phyloP scores from a whole-genome alignment of 2,329 filamentous ascomycete genomes.

The Cladosporium sp. region DNA sequence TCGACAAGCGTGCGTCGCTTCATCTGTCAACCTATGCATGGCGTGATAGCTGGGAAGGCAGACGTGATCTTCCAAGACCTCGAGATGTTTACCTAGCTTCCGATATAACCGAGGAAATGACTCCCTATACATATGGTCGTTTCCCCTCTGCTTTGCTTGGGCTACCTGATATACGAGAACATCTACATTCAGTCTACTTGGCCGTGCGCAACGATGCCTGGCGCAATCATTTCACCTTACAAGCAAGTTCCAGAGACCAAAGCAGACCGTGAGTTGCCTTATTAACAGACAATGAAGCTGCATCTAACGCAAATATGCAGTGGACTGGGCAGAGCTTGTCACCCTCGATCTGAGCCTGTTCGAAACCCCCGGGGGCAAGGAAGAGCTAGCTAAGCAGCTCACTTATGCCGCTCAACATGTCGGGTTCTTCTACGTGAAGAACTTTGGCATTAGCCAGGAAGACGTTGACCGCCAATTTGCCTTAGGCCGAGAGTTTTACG shows the following conservation, averaged over 20 bases:
- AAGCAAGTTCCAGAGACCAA: slow-evolving; percentile 32
- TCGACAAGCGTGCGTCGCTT: slow-evolving; percentile 2
- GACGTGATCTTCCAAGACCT: neutral
- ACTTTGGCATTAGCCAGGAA: slow-evolving; percentile 59
- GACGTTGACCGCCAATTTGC: slow-evolving; percentile 59
- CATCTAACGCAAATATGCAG: slow-evolving; percentile 1
- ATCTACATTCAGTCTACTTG: neutral
- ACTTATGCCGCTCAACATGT: slow-evolving; percentile 47
- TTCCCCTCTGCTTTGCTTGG: neutral
- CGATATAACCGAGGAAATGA: neutral
- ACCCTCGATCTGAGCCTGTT: slow-evolving; percentile 55
- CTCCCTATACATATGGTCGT: neutral
- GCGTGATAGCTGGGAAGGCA: slow-evolving; percentile 9
- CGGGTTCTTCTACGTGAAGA: slow-evolving; percentile 61
- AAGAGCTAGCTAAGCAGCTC: slow-evolving; percentile 51
- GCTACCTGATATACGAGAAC: neutral
- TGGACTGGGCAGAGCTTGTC: slow-evolving; percentile 52
- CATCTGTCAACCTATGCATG: slow-evolving; percentile 6
- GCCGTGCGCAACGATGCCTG: slow-evolving; percentile 1
- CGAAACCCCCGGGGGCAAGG: slow-evolving; percentile 51
- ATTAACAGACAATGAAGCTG: slow-evolving; percentile 8
- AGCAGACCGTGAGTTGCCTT: slow-evolving; percentile 18
- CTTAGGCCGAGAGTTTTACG: slow-evolving; percentile 56
- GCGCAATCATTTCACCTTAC: slow-evolving; percentile 20
- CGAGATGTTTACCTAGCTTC: neutral